Evolutionary conservation across 169 alveolate species (phyloP), one percentile per base, ranked within the genome.

Genomic region (Sarcocystis neurona): DNA sequence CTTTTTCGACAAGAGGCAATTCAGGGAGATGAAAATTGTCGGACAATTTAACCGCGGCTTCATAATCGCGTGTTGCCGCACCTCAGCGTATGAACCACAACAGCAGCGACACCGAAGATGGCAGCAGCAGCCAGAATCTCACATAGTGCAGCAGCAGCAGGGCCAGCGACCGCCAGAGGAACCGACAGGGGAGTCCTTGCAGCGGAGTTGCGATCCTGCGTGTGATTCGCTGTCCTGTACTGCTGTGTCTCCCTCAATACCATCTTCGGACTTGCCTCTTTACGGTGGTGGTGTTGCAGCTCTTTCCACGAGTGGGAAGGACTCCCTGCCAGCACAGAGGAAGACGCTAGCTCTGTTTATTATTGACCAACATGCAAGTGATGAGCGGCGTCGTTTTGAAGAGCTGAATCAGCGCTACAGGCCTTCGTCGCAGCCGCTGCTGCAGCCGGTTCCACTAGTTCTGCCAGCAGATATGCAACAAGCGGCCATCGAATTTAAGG

Each of bases 351-450:
- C 98, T 44, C 80, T 98, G 79, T 98, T 97, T 92, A 97, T 99
- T 0, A 94, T 99, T 46, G 99, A 99, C 92, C 99, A 98, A 90
- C 99, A 99, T 94, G 99, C 99, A 0, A 97, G 99, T 46, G 99
- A 98, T 92, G 99, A 99, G 92, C 98, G 98, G 92, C 93, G 93
- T 41, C 95, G 96, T 30, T 97, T 97, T 92, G 99, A 99, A 89
- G 93, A 93, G 15, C 94, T 96, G 34, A 96, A 97, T 66, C 95
- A 93, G 82, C 93, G 93, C 44, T 95, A 96, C 75, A 90, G 91
- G 41, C 96, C 98, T 72, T 93, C 94, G 23, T 93, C 96, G 74
- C 98, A 98, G 89, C 95, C 94, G 34, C 93, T 98, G 53, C 95
- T 98, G 30, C 90, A 94, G 60, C 99, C 99, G 10, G 95, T 97